Base-by-base conservation (phyloP, 345 rosid species). In the Brassica incana region DNA sequence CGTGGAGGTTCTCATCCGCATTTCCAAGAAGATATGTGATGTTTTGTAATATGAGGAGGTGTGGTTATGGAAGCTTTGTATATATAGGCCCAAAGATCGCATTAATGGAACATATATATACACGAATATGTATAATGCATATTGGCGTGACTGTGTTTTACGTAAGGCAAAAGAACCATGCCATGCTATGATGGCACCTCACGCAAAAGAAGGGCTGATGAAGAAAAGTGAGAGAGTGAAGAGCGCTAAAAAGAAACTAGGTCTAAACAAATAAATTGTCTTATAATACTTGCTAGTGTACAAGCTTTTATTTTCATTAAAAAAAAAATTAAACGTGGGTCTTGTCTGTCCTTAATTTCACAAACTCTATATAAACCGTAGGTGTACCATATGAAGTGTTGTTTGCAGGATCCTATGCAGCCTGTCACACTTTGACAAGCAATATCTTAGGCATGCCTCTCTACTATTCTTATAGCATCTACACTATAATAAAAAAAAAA, bases 1-100 rank as follows among this genome's bases (percentile, higher is more conserved):
- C 97, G 77, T 77, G 93, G 82, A 92, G 82, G 78, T 80, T 62
- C 90, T 74, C 90, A 75, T 86, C 92, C 59, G 23, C 62, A 74
- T 36, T 66, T 71, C 16, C 29, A 76, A 62, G 65, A 40, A 27
- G 16, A 6, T 35, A 18, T 59, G 71, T 32, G 74, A 81, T 43
- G 59, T 72, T 65, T 2, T 66, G 45, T 64, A n/a, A 61, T 71
- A 35, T 59, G 74, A 48, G 85, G 65, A 75, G 36, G 25, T 56
- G 56, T 75, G 80, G 74, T 58, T 65, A 61, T 54, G 63, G 40
- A 56, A 65, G 6, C 72, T 75, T 64, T 54, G 61, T 81, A 66
- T 81, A 81, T 81, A 81, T 76, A 81, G 84, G 23, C 77, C 60
- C 71, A 32, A 35, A 43, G 29, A 35, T 68, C 14, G 77, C 77